Evolutionary conservation across 768 basidiomycete genomes (phyloP), one percentile per base, ranked within the genome.

Genomic region (Coprinopsis strossmayeri): DNA sequence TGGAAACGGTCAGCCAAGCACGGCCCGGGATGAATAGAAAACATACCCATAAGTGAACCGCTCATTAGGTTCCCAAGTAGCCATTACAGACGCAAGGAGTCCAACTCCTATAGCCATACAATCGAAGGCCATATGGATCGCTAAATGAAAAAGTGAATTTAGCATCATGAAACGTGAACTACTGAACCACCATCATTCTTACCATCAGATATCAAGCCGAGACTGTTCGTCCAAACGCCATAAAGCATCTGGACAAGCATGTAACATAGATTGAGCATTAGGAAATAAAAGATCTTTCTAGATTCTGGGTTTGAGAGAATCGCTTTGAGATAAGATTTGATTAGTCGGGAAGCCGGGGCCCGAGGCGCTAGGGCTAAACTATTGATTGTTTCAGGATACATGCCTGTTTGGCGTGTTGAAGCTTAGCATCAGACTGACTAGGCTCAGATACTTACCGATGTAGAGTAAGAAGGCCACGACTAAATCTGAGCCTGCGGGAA

Each of bases 91-190:
- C 3, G 96, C 96, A 49, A 96, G 82, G 2, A 99, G 76, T 1
- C 96, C 96, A 45, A 99, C 90, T 0, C 82, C 92, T 45, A 99
- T 91, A 0, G 95, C 95, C 78, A 97, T 82, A 61, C 96, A 98
- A 67, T 99, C 96, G 57, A 99, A 99, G 10, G 92, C 91, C 96
- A 98, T 99, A 61, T 99, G 96, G 30, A 99, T 98, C 18, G 96
- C 95, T 98, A 55, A 3, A 48, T 38, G 17, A 52, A 40, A 49
- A 43, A n/a, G 25, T 26, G 34, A 5, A 25, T 17, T 26, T 11
- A 10, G 5, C 9, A 38, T 11, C 9, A 17, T 10, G 17, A 38
- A 9, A 38, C 5, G 9, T 38, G 7, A 32, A 32, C 30, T 32
- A 7, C 9, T 15, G 15, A 32, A 7, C 15, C 9, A 15, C 30